These are phyloP conservation scores for Actinidia arguta DNA, from an alignment of 179 eudicot species.

Conservation along the genomic window DNA sequence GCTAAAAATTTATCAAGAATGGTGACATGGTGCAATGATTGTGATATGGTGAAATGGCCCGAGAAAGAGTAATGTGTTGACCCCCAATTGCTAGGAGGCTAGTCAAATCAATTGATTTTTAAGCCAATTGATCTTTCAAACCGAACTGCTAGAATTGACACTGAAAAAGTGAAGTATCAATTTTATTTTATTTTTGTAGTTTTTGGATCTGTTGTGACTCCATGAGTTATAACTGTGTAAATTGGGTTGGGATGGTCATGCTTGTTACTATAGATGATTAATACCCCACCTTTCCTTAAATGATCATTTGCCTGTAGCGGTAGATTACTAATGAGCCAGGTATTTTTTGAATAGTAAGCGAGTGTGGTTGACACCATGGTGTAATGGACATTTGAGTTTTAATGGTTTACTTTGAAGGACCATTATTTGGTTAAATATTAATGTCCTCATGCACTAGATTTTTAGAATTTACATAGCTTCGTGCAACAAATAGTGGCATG, in stretches of 20 bases:
- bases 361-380: neutral
- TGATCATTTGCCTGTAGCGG: neutral
- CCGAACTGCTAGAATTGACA: neutral
- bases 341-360: neutral
- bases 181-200: too few relatives aligned
- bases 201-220: neutral
- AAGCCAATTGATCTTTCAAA: neutral
- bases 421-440: neutral
- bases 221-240: neutral
- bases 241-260: slow-evolving; percentile 7
- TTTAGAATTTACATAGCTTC: neutral
- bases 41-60: neutral
- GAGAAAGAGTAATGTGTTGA: slow-evolving; percentile 2
- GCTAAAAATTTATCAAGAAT: neutral
- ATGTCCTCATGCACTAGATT: neutral
- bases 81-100: neutral
- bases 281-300: neutral
- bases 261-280: neutral
- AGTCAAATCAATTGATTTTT: neutral
- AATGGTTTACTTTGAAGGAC: slow-evolving; percentile 2
- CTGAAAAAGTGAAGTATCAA: neutral
- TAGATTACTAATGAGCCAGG: neutral
- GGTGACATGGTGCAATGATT: neutral
- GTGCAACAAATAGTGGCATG: neutral
- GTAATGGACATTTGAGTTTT: slow-evolving; percentile 3